Base-by-base conservation (phyloP, 257 asterid species). In the Solanum ossicruentum region DNA sequence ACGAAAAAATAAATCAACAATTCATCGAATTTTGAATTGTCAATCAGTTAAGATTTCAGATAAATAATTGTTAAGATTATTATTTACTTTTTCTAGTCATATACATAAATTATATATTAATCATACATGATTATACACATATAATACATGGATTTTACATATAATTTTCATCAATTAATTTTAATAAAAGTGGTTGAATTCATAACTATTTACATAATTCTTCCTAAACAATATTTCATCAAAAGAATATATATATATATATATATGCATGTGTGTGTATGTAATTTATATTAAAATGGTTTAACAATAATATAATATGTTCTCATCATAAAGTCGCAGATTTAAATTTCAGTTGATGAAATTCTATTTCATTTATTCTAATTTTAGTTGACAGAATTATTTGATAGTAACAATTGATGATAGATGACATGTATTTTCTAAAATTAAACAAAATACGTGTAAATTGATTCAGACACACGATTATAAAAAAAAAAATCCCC, bases 261-360 rank as follows among this genome's bases (percentile, higher is more conserved):
- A 26, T 26, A 32, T 32, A 32, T 32, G 3, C 3, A 0, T 32
- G 0, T 32, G 36, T 32, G 3, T 32, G 1, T 32, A 32, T 28
- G 32, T 28, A 28, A 2, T 28, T 28, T 28, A 28, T 28, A 28
- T 28, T 73, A 8, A 47, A 47, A 73, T 12, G 8, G 1, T 21
- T 73, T 73, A 72, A 45, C 10, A 43, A 6, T 43, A n/a, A 43
- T 12, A 45, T 18, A 45, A n/a, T 72, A 20, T 6, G 11, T 73
- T 13, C 0, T 13, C 6, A 1, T 65, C n/a, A 28, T 0, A 2
- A 8, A 0, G 0, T 65, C 6, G 7, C n/a, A 12, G 1, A 13
- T 28, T 28, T 16, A 65, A 13, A 65, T 65, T 0, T 28, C 1
- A 65, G 0, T 4, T 3, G 4, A 2, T 28, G 1, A 13, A 0